These are phyloP conservation scores for Melaleuca quinquenervia DNA, from an alignment of 345 rosid genomes.

Conservation along the genomic window DNA sequence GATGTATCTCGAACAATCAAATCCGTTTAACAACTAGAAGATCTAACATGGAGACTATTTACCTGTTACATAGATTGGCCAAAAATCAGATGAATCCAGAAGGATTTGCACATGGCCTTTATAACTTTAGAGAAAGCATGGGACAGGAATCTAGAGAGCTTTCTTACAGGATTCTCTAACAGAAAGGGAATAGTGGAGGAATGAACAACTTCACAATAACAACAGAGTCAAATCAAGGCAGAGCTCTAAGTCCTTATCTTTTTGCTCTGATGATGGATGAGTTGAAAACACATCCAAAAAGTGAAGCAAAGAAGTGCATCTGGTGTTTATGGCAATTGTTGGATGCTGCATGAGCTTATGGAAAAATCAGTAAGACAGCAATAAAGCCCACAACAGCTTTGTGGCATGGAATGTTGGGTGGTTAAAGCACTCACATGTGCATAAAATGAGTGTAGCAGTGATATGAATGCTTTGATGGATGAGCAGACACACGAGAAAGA, in stretches of 20 bases:
- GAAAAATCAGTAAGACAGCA: background rate
- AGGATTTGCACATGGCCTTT: background rate
- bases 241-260: background rate
- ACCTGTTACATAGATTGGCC: background rate
- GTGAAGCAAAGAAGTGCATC: background rate
- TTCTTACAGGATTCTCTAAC: background rate
- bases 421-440: background rate
- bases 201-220: background rate
- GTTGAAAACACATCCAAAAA: background rate
- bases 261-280: background rate
- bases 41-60: background rate
- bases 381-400: background rate
- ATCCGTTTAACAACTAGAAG: background rate
- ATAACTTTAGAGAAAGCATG: background rate
- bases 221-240: background rate
- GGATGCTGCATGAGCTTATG: background rate
- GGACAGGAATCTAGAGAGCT: background rate
- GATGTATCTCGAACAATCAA: background rate
- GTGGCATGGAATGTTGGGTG: background rate
- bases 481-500: background rate
- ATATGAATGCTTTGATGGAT: background rate
- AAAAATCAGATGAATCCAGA: background rate
- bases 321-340: background rate
- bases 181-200: background rate
- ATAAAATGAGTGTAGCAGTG: background rate